Percentiles rank a stretch among this genome's conserved stretches.
Conservation (phyloP, 345 rosid genomes). For the Eucalyptus pauciflora region DNA sequence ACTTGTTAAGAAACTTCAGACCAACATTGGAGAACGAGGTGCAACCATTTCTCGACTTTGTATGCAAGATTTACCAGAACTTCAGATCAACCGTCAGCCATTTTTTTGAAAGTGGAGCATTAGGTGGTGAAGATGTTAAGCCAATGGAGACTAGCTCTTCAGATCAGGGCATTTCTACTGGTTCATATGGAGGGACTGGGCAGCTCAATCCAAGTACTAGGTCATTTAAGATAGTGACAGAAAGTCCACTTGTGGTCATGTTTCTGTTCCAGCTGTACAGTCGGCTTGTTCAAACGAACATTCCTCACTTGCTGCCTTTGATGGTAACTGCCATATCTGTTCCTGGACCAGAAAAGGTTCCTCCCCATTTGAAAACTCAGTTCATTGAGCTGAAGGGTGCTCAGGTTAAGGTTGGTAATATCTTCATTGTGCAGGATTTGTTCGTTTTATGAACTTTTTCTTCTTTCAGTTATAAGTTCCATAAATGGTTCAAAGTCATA, state of each 20-base stretch:
- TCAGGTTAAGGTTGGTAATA: constrained; percentile 81
- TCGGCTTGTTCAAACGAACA: constrained; percentile 93
- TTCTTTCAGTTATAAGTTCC: not conserved
- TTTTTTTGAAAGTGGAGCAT: constrained; percentile 62
- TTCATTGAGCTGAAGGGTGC: constrained; percentile 97
- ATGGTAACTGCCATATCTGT: constrained; percentile 99
- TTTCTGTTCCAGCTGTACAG: constrained; percentile 88
- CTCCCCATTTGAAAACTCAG: constrained; percentile 71
- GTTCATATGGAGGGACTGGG: constrained; percentile 43
- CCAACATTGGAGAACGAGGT: constrained; percentile 88
- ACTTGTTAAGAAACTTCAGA: constrained; percentile 89
- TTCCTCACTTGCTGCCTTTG: constrained; percentile 82
- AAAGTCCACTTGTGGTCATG: constrained; percentile 99
- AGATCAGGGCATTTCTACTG: constrained; percentile 50
- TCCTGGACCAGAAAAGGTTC: constrained; percentile 91
- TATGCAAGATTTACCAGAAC: constrained; percentile 88
- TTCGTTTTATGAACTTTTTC: not conserved
- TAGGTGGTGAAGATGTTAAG: constrained; percentile 57
- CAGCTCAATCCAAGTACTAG: constrained; percentile 90
- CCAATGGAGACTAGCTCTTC: constrained; percentile 60
- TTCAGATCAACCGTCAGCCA: constrained; percentile 75
- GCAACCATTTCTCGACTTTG: constrained; percentile 93
- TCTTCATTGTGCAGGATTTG: not conserved
- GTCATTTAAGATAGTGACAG: constrained; percentile 94
- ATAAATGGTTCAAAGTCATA: not conserved